Conservation (phyloP, 2,329 filamentous ascomycete genomes). For the Aphanocladium album region DNA sequence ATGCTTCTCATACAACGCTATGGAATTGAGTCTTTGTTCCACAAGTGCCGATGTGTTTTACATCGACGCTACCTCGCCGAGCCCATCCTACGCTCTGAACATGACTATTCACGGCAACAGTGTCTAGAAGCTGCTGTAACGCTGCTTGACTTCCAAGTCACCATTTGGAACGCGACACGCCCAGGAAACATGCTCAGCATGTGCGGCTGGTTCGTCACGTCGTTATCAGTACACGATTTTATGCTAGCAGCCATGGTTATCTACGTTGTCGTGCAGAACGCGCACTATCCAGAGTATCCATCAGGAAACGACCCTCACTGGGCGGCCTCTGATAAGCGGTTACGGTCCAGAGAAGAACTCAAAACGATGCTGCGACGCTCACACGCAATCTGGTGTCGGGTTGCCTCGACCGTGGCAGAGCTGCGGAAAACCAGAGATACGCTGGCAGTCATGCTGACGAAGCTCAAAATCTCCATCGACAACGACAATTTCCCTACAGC, state of each 20-base stretch:
- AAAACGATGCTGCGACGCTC: slow-evolving; percentile 37
- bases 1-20: slow-evolving; percentile 47
- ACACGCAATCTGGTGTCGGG: slow-evolving; percentile 38
- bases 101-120: slow-evolving; percentile 46
- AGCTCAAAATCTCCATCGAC: slow-evolving; percentile 31
- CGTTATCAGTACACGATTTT: slow-evolving; percentile 56
- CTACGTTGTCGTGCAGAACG: slow-evolving; percentile 46
- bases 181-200: slow-evolving; percentile 49
- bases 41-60: slow-evolving; percentile 52
- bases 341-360: slow-evolving; percentile 35
- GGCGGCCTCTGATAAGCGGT: slow-evolving; percentile 27
- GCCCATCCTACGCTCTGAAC: slow-evolving; percentile 35
- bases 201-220: slow-evolving; percentile 53
- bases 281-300: slow-evolving; percentile 30
- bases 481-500: neutral
- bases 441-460: slow-evolving; percentile 40
- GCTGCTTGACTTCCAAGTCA: slow-evolving; percentile 43
- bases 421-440: slow-evolving; percentile 42
- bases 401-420: slow-evolving; percentile 33
- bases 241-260: slow-evolving; percentile 57
- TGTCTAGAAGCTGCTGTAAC: slow-evolving; percentile 46
- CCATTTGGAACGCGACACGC: slow-evolving; percentile 43
- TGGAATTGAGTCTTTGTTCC: slow-evolving; percentile 46
- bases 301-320: slow-evolving; percentile 29
- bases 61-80: slow-evolving; percentile 50